Evolutionary conservation across 768 basidiomycete genomes (phyloP), one percentile per base, ranked within the genome.

Genomic region (Cytidiella melzeri): DNA sequence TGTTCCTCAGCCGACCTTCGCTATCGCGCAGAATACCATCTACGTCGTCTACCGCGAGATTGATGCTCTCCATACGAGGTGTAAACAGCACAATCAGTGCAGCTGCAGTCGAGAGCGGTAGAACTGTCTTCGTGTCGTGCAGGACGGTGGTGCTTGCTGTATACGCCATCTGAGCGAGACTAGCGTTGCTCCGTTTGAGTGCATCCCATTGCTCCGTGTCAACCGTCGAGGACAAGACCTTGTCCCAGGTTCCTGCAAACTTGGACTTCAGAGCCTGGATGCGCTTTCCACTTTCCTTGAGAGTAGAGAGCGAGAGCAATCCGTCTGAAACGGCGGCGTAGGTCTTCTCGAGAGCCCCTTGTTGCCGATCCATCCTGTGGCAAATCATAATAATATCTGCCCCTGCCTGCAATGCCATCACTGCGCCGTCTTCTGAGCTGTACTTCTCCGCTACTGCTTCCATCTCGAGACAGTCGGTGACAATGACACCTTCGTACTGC

Each of bases 401-500:
- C 3, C 84, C 84, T 0, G 85, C 84, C 42, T 68, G 67, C 38
- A 87, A 58, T 4, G 78, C 75, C 51, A 70, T 60, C 15, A 84
- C 73, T 0, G 82, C 79, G 4, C 81, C 83, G 36, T 69, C 69
- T 47, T 74, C 71, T 3, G 73, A 66, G 5, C 80, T 80, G 51
- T 71, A 67, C 15, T 67, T 66, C 24, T 73, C 69, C 0, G 79
- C 73, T 13, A 87, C 75, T 10, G 86, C 84, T 42, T 81, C 81
- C 85, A 88, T 87, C 65, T 87, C 84, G 20, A 87, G 65, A 57
- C 85, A 87, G 59, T 87, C 85, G 1, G 85, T 86, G 24, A 86
- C 83, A 19, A 84, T 63, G 30, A 87, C 74, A 0, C 83, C 83
- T 3, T 67, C 43, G 61, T 74, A 87, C 0, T 68, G 67, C 57